Percentiles rank a stretch among this genome's conserved stretches.
Evolutionary conservation across 2,329 filamentous ascomycete species (phyloP).

Genomic region (Aureobasidium namibiae): DNA sequence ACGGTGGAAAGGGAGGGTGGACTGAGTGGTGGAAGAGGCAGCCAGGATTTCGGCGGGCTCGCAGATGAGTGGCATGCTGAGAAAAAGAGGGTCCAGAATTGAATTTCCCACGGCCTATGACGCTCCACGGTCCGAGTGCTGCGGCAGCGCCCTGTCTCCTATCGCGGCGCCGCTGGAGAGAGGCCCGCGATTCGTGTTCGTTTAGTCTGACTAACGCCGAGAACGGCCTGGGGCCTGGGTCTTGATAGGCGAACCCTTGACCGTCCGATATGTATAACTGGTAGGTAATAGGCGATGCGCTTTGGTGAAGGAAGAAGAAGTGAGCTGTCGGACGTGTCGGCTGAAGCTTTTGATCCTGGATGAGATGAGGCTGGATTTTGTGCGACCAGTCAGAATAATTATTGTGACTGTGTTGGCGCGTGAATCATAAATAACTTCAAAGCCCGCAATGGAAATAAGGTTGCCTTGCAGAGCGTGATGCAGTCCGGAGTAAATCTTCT

Average conservation of each 20-base stretch:
- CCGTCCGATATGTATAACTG: not conserved
- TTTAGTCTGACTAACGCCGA: not conserved
- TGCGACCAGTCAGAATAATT: not conserved
- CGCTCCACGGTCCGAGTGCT: not conserved
- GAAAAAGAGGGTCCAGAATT: slow-evolving; percentile 10
- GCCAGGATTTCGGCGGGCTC: slow-evolving; percentile 9
- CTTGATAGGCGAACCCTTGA: slow-evolving; percentile 4
- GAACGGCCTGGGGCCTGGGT: not conserved
- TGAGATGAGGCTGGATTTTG: not conserved
- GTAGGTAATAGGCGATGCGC: not conserved
- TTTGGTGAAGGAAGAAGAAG: not conserved
- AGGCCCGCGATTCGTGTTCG: not conserved
- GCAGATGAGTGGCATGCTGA: slow-evolving; percentile 16
- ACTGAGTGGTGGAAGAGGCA: slow-evolving; percentile 1
- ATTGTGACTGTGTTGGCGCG: slow-evolving; percentile 7
- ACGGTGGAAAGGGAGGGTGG: slow-evolving; percentile 17
- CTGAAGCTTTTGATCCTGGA: not conserved
- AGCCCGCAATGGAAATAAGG: slow-evolving; percentile 4
- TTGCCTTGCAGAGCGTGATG: not conserved
- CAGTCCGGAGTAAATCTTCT: not conserved
- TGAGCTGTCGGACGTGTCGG: not conserved
- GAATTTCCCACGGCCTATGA: slow-evolving; percentile 4
- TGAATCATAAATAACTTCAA: slow-evolving; percentile 9
- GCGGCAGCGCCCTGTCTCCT: not conserved
- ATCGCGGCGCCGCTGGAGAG: not conserved